These are phyloP conservation scores for Globisporangium nagaii DNA, from an alignment of 352 stramenopile genomes.

Conservation along the genomic window DNA sequence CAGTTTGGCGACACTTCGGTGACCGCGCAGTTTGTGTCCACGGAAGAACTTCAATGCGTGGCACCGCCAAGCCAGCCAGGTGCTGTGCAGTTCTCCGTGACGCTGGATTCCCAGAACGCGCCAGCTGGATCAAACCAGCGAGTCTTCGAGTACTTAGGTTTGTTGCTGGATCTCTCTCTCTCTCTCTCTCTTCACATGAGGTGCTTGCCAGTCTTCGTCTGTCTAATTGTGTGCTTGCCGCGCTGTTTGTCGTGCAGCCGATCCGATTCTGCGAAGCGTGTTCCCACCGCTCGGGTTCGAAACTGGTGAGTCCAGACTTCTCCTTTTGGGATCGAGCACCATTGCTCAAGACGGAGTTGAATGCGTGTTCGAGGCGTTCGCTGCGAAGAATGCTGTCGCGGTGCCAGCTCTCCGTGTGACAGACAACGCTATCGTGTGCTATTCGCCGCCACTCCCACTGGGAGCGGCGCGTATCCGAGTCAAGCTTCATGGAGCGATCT, in stretches of 20 bases:
- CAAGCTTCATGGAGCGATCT: neutral
- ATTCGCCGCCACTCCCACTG: slow-evolving; percentile 1
- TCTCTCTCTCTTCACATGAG: neutral
- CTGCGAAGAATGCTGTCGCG: neutral
- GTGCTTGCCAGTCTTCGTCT: neutral
- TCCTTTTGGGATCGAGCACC: slow-evolving; percentile 1
- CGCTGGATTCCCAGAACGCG: neutral
- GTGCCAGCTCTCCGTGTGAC: slow-evolving; percentile 1
- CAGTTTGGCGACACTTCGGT: neutral
- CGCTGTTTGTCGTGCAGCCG: neutral
- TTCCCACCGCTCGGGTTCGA: slow-evolving; percentile 8
- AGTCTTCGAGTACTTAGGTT: slow-evolving; percentile 12
- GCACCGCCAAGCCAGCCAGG: neutral
- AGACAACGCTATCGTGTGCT: slow-evolving; percentile 2
- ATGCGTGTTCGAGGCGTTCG: slow-evolving; percentile 5
- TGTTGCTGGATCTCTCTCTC: neutral
- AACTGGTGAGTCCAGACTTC: neutral
- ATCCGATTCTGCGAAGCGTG: slow-evolving; percentile 5
- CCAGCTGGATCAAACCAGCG: neutral
- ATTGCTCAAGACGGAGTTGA: slow-evolving; percentile 3
- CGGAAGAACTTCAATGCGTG: neutral
- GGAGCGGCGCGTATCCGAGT: neutral
- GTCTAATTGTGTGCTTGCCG: neutral
- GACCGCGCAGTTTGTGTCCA: slow-evolving; percentile 1
- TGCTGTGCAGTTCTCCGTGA: neutral